Evolutionary conservation across 2,329 filamentous ascomycete genomes (phyloP), one percentile per base, ranked within the genome.

Genomic region (Calonectria multiphialidica): DNA sequence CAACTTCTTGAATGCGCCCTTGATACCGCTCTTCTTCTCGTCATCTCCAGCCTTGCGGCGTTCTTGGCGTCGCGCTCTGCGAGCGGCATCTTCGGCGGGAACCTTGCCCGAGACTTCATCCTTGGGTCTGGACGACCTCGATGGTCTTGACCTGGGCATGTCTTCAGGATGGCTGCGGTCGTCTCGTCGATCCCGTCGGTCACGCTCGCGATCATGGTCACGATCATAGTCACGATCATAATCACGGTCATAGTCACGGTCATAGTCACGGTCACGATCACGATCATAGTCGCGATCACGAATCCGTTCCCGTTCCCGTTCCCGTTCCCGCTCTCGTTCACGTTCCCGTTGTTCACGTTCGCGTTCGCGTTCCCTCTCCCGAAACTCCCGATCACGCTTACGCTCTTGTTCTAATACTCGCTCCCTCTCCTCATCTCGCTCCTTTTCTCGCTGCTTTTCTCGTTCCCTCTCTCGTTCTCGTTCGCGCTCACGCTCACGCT

Each of bases 11-110:
- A 81, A 79, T 45, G 77, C 79, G 37, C 74, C 76, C 74, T 80
- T 81, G 64, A 81, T 77, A 33, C 80, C 79, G 42, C 77, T 74
- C 72, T 81, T 82, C 78, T 79, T 82, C 67, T 81, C 73, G 40
- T 80, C 74, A 70, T 83, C 80, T 53, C 77, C 79, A 44, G 77
- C 82, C 72, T 75, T 83, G 75, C 80, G 79, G 69, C 81, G 75
- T 74, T 82, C 78, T 55, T 80, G 72, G 25, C 80, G 79, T 61
- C 83, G 81, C 47, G 81, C 84, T 74, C 80, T 82, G 50, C 79
- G 80, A 25, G 80, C 83, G 18, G 75, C 79, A 72, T 83, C 79
- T 71, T 84, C 83, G 2, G 82, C 72, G 23, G 77, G 73, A 37
- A 45, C 25, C 68, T 45, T 72, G 15, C 65, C 25, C 25, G 70